Evolutionary conservation across 192 early-diverging fungal genomes (phyloP), one percentile per base, ranked within the genome.

Genomic region (Backusella tuberculispora): DNA sequence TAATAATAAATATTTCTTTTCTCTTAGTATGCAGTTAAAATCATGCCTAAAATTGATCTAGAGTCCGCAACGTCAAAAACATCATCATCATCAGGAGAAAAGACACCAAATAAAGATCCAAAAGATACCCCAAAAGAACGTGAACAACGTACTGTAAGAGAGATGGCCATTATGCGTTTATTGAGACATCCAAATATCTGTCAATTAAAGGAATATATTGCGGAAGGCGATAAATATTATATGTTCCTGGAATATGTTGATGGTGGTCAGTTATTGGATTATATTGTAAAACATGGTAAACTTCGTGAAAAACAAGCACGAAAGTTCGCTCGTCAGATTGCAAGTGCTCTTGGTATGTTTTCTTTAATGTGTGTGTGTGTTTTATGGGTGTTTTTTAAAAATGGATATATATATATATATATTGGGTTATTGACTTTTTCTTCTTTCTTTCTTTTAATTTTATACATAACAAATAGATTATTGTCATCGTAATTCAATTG

Each of bases 101-200:
- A 71, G 24, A 53, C 29, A 29, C 38, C 15, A 60, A 24, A 24
- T 24, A 80, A 76, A 65, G 79, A 74, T 74, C 85, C 43, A 78
- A 88, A 74, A 70, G 71, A 74, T 42, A 67, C 76, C 50, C 72
- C 67, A 15, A 60, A 68, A 50, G 72, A 74, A 47, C 48, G 87
- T 80, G 86, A 92, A 63, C 85, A 89, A 34, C 85, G 94, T 14
- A 88, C 92, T 41, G 85, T 93, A 63, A 85, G 95, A 40, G 90
- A 91, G 78, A 85, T 88, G 66, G 82, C 82, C 69, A 89, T 94
- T 63, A 87, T 96, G 65, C 91, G 92, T 50, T 83, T 96, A 38
- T 86, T 96, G 9, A 85, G 91, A 68, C 94, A 96, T 72, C 94
- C 94, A 26, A 90, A 94, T 77, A 96, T 96, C 66, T 92, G 95